Percentiles rank a stretch among this genome's conserved stretches.
These are phyloP conservation scores for Eutypella sp. DNA, from an alignment of 2,329 filamentous ascomycete species.

Conservation along the genomic window DNA sequence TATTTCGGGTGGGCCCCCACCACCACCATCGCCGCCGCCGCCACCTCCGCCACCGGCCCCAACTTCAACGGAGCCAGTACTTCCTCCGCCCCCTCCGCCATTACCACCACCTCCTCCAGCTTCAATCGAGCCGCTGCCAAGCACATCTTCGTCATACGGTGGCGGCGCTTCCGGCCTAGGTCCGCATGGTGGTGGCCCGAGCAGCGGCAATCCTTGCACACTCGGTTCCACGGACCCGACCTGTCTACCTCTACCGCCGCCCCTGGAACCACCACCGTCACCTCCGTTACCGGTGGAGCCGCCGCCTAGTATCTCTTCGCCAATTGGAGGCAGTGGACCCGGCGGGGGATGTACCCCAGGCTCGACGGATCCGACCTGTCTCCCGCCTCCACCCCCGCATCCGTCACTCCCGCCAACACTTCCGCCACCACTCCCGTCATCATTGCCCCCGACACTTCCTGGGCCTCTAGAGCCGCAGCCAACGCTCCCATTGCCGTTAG, in stretches of 20 bases:
- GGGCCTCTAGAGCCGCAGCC: background rate
- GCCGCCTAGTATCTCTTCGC: too few relatives aligned
- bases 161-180: slow-evolving; percentile 8
- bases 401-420: background rate
- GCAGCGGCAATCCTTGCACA: too few relatives aligned
- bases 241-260: slow-evolving; percentile 8
- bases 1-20: too few relatives aligned
- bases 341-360: too few relatives aligned
- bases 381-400: too few relatives aligned
- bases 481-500: slow-evolving; percentile 4
- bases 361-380: too few relatives aligned
- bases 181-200: too few relatives aligned
- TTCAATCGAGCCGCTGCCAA: too few relatives aligned
- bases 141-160: too few relatives aligned
- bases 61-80: background rate
- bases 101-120: background rate
- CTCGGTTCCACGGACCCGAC: slow-evolving; percentile 7
- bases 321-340: too few relatives aligned
- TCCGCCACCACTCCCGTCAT: background rate
- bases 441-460: background rate
- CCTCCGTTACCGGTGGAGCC: too few relatives aligned
- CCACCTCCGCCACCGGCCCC: background rate
- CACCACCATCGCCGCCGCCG: background rate
- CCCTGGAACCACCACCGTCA: too few relatives aligned
- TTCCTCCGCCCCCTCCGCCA: background rate